Evolutionary conservation across 2,329 filamentous ascomycete genomes (phyloP).

Genomic region (Elsinoe australis): DNA sequence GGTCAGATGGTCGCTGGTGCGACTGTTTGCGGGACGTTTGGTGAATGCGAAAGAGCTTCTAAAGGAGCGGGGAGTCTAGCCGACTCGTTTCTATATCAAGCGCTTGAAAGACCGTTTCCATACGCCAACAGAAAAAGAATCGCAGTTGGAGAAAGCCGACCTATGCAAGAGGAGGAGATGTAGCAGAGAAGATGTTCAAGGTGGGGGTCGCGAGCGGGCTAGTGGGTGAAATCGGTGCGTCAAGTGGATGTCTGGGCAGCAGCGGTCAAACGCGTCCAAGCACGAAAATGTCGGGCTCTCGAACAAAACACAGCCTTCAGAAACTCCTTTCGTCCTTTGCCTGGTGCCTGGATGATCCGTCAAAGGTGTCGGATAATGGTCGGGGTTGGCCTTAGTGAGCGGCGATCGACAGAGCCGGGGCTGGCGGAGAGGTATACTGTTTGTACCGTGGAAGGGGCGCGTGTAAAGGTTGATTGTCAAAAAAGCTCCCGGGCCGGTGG

Average conservation of each 20-base stretch:
- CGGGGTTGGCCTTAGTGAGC: neutral
- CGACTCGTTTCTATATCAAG: conserved; percentile 1
- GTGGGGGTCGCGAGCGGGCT: neutral
- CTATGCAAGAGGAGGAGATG: too few species aligned
- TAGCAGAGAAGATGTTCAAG: neutral
- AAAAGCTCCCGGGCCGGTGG: conserved; percentile 17
- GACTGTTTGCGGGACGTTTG: neutral
- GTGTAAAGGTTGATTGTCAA: conserved; percentile 15
- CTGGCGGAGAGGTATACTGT: neutral
- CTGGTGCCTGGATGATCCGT: conserved; percentile 14
- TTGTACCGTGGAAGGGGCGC: conserved; percentile 13
- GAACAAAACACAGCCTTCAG: neutral
- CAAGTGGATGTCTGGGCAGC: conserved; percentile 8
- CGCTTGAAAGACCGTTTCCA: conserved; percentile 5
- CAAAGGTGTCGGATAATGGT: neutral
- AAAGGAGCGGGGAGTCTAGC: neutral
- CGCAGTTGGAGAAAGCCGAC: neutral
- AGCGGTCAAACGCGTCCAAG: conserved; percentile 6
- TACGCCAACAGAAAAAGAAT: conserved; percentile 1
- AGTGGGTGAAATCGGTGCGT: conserved; percentile 10
- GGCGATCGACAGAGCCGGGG: conserved; percentile 13
- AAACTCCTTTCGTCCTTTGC: neutral
- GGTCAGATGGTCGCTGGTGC: conserved; percentile 2
- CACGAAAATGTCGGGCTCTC: conserved; percentile 7
- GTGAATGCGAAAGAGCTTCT: neutral